These are phyloP conservation scores for Paecilomyces variotii DNA, from an alignment of 2,329 filamentous ascomycete species.

Conservation along the genomic window DNA sequence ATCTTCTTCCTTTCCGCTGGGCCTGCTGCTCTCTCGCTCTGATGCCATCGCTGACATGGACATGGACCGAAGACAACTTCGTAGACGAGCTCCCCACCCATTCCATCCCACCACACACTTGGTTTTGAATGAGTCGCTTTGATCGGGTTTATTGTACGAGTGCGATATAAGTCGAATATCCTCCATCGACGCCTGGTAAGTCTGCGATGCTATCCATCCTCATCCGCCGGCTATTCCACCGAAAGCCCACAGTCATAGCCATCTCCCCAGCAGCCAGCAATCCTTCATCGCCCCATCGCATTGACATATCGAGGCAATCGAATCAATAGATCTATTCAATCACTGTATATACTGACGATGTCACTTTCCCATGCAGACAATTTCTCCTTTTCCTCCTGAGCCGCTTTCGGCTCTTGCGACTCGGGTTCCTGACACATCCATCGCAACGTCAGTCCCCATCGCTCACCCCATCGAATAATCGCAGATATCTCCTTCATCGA, in stretches of 20 bases:
- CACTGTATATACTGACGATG: constrained; percentile 17
- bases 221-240: constrained; percentile 25
- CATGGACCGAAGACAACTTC: constrained; percentile 20
- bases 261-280: background rate
- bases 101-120: constrained; percentile 11
- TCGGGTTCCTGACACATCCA: constrained; percentile 22
- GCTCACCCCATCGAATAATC: constrained; percentile 19
- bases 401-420: constrained; percentile 31
- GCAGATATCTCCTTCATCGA: constrained; percentile 24
- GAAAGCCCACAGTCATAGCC: constrained; percentile 7
- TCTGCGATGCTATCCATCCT: constrained; percentile 23
- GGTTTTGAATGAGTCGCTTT: constrained; percentile 10
- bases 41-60: constrained; percentile 33
- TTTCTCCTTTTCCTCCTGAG: constrained; percentile 18
- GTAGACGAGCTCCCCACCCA: constrained; percentile 22
- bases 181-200: constrained; percentile 23
- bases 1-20: constrained; percentile 1
- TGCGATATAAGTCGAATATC: constrained; percentile 24
- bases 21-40: constrained; percentile 8
- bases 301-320: constrained; percentile 5
- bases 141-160: constrained; percentile 13
- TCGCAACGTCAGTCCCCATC: constrained; percentile 15
- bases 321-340: constrained; percentile 1
- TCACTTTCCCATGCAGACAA: constrained; percentile 13
- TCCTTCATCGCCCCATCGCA: background rate